Percentiles rank a stretch among this genome's conserved stretches.
These are phyloP conservation scores for Danielia oregonensis DNA, from an alignment of 805 yeast genomes.

Conservation along the genomic window DNA sequence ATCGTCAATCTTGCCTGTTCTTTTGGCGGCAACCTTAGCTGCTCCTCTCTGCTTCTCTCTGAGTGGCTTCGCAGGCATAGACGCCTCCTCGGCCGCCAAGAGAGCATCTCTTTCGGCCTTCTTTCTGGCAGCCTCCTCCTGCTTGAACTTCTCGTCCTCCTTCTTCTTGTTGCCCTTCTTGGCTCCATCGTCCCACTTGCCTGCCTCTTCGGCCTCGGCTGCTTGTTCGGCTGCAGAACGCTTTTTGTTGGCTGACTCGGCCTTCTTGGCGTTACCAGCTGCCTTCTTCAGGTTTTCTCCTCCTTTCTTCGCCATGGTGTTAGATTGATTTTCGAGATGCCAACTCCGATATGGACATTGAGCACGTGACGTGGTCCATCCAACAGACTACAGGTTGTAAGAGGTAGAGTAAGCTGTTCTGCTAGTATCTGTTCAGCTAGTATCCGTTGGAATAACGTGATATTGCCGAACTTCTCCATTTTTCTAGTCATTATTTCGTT, in stretches of 20 bases:
- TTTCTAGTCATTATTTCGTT: no score
- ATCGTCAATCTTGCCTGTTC: conserved; percentile 63
- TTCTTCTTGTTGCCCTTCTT: conserved; percentile 69
- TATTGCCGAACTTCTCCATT: no score
- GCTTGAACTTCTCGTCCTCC: conserved; percentile 63
- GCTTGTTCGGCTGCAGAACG: conserved; percentile 46
- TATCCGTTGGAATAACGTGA: no score
- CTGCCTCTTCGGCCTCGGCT: conserved; percentile 52
- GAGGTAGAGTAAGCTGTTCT: no score
- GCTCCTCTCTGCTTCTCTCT: conserved; percentile 60
- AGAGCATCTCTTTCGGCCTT: conserved; percentile 79
- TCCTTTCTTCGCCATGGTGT: conserved; percentile 19
- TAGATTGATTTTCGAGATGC: no score
- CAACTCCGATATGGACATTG: conserved; percentile 1
- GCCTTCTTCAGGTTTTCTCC: conserved; percentile 55
- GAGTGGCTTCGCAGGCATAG: conserved; percentile 55
- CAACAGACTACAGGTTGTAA: no score
- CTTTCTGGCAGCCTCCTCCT: conserved; percentile 71
- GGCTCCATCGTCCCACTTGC: conserved; percentile 68
- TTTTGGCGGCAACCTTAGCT: conserved; percentile 59
- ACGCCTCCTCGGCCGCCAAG: conserved; percentile 60
- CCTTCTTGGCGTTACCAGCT: conserved; percentile 64
- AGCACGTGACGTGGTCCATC: conserved; percentile 4
- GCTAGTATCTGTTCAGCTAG: no score
- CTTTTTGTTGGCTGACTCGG: conserved; percentile 59